A percentile compares a stretch with the other conserved stretches of the same genome.
Evolutionary conservation across 2,329 filamentous ascomycete genomes (phyloP).

Genomic region (Aureobasidium melanogenum): DNA sequence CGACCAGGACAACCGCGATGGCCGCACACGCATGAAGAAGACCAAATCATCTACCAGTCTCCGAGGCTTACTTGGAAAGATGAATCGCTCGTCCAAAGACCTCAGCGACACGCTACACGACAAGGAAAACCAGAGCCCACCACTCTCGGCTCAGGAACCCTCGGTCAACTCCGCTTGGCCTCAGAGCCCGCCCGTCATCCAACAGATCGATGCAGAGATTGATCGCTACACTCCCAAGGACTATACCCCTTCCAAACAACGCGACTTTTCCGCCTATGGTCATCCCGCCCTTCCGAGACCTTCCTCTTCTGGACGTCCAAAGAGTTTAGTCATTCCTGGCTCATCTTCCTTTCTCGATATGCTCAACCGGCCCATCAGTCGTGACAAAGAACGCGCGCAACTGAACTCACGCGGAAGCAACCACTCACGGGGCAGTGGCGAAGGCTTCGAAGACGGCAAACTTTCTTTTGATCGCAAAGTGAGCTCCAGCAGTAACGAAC

Average conservation of each 20-base stretch:
- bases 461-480: slow-evolving; percentile 26
- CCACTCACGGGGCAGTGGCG: slow-evolving; percentile 6
- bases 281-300: slow-evolving; percentile 31
- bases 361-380: background rate
- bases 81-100: slow-evolving; percentile 58
- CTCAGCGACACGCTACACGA: slow-evolving; percentile 50
- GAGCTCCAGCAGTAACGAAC: slow-evolving; percentile 27
- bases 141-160: slow-evolving; percentile 35
- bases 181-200: slow-evolving; percentile 52
- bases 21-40: slow-evolving; percentile 44
- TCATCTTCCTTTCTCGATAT: slow-evolving; percentile 9
- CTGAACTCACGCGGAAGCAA: slow-evolving; percentile 13
- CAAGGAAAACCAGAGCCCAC: slow-evolving; percentile 74
- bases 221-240: slow-evolving; percentile 49
- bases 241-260: slow-evolving; percentile 53
- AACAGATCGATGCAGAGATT: slow-evolving; percentile 43
- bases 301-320: slow-evolving; percentile 18
- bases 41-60: slow-evolving; percentile 77
- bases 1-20: slow-evolving; percentile 5
- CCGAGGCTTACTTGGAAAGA: slow-evolving; percentile 63
- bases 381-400: slow-evolving; percentile 11
- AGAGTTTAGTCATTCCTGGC: slow-evolving; percentile 17
- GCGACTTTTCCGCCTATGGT: slow-evolving; percentile 47
- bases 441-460: slow-evolving; percentile 20
- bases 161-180: slow-evolving; percentile 68